Evolutionary conservation across 495 filamentous ascomycete genomes (phyloP), one percentile per base, ranked within the genome.

Genomic region (Penicillium pulvis): DNA sequence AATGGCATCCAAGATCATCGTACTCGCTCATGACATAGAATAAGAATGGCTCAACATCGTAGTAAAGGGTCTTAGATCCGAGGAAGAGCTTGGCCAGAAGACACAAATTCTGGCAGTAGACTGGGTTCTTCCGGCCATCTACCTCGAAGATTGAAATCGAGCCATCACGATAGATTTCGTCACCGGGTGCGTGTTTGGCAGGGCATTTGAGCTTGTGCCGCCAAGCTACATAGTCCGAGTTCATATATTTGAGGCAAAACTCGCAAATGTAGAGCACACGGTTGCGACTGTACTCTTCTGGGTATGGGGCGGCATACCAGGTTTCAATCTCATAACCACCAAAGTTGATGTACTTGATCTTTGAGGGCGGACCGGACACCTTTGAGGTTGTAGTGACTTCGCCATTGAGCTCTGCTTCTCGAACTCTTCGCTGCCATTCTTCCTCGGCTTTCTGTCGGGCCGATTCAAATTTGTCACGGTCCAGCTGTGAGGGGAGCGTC

Each of bases 161-260:
- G 35, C 86, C 87, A 62, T 97, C 88, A n/a, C 93, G 89, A 65
- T 98, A 98, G 54, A 98, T 97, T 68, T 98, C 95, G 63, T 98
- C 93, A 20, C 94, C 94, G 1, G 94, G 94, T 4, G 94, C 95
- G 63, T 98, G 91, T 68, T 97, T 97, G 9, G 91, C 92, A 6
- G 92, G 89, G 64, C 94, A 98, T 79, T 98, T 98, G 65, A 95
- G 89, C 78, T 97, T 97, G 70, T 98, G 94, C 41, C 94, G 83
- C 92, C 92, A 97, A 19, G 93, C 92, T 20, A 98, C 93, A 62
- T 93, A 97, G 67, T 97, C 93, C 11, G 93, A 97, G 69, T 93
- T 96, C 93, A 98, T 97, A 77, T 98, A 98, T 71, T 98, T 98
- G 47, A 98, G 79, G 69, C 94, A 98, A 72, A 97, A 98, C 70